Evolutionary conservation across 805 yeast species (phyloP), one percentile per base, ranked within the genome.

Genomic region (Ogataea naganishii): DNA sequence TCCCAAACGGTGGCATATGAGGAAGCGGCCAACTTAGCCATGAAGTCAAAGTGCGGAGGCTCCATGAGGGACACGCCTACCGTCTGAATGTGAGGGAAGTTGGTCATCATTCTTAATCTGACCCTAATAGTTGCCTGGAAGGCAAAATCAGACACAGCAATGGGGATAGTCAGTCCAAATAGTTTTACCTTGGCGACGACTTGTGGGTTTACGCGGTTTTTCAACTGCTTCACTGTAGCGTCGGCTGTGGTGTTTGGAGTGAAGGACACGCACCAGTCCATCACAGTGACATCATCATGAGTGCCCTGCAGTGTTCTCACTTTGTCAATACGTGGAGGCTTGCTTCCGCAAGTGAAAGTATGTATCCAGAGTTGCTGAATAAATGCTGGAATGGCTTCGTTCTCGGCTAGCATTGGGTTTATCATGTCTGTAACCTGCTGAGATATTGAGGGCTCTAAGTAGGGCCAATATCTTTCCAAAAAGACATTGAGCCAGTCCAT

Each of bases 261-360:
- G 62, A 88, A 84, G 1, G 96, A 82, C 25, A 81, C 71, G 24
- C 77, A 80, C 96, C 96, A 89, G 57, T 92, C 98, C 96, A 92
- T 92, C 31, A 94, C 96, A 8, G 89, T 94, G 30, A 92, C 80
- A 49, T 89, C 96, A 38, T 80, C 81, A 18, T 75, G 78, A n/a
- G 96, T 89, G 39, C 89, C 83, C 28, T 79, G 82, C 47, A 86
- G 72, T 3, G 96, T 83, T 51, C 92, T 83, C 13, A 89, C 96
- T 39, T 67, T 66, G 49, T 92, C 96, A 36, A 92, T 68, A 53
- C 98, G 72, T 20, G 95, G 95, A 7, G 99, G 95, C 59, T 92
- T 92, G 5, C 95, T 79, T 38, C 99, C 99, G 12, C 80, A 70
- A 6, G 97, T 92, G 51, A 92, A 78, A 35, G 83, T 72, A 52